phyloP scores from a whole-genome alignment of 108 stramenopile genomes.

The Schizochytrium sp. region DNA sequence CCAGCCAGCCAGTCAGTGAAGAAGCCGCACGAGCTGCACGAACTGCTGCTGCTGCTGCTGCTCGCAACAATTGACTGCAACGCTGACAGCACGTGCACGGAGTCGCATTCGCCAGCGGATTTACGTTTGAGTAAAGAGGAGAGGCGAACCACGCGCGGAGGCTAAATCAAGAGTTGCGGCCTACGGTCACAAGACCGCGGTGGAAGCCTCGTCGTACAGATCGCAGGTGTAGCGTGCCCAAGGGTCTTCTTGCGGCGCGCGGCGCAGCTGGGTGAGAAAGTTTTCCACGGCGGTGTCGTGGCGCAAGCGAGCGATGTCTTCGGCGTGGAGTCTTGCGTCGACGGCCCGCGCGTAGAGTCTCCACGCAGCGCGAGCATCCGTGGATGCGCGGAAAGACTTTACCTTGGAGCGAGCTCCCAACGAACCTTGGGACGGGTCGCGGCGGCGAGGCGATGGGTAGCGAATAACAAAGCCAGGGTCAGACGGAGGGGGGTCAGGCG shows the following conservation, averaged over 20 bases:
- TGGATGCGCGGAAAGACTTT: neutral
- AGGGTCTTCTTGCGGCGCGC: too few relatives aligned
- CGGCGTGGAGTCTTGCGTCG: neutral
- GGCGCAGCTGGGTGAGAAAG: neutral
- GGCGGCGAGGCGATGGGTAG: neutral
- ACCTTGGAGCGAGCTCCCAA: neutral
- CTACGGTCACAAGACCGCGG: too few relatives aligned
- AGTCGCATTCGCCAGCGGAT: too few relatives aligned
- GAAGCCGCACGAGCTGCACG: too few relatives aligned
- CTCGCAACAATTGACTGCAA: too few relatives aligned
- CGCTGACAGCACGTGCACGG: too few relatives aligned
- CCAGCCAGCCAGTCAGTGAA: too few relatives aligned
- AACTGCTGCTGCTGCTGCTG: too few relatives aligned
- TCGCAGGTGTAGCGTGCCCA: too few relatives aligned
- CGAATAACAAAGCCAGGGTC: neutral
- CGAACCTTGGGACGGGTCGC: neutral
- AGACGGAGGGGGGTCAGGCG: neutral
- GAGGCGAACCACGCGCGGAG: too few relatives aligned
- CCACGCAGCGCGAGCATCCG: neutral
- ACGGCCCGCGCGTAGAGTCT: neutral
- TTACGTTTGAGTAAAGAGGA: too few relatives aligned
- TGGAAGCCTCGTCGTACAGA: neutral
- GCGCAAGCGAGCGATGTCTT: neutral
- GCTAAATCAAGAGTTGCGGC: too few relatives aligned
- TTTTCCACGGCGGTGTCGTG: neutral